Conservation (phyloP, 116 monocot species). For the Cymodocea nodosa region DNA sequence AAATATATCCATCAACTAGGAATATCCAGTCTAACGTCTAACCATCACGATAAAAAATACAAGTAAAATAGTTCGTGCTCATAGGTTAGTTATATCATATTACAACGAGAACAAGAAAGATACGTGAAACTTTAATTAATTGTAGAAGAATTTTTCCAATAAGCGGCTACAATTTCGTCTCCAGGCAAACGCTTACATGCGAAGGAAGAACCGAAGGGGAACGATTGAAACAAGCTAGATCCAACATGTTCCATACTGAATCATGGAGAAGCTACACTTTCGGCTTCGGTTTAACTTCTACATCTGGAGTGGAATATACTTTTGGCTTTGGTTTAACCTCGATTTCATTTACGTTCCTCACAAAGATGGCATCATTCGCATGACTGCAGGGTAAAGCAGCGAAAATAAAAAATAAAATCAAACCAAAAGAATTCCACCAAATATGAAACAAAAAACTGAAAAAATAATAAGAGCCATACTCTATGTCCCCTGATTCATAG, state of each 20-base stretch:
- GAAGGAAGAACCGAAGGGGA: neutral
- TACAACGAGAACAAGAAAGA: no score
- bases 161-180: no score
- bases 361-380: conserved; percentile 70
- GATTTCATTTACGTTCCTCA: conserved; percentile 69
- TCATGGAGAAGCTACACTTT: neutral
- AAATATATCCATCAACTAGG: no score
- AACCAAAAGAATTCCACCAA: neutral
- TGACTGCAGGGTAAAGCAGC: conserved; percentile 30
- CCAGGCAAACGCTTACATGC: neutral
- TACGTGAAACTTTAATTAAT: no score
- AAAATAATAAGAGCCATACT: conserved; percentile 27
- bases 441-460: neutral
- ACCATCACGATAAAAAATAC: no score
- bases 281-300: conserved; percentile 2
- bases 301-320: conserved; percentile 43
- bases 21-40: no score
- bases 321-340: conserved; percentile 98
- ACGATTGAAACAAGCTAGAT: no score
- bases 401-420: neutral
- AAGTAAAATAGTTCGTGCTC: no score
- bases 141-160: no score
- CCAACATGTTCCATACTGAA: no score
- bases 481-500: conserved; percentile 79
- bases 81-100: no score